phyloP scores from a whole-genome alignment of 2,329 filamentous ascomycete genomes.

The Emmonsiellopsis sp. region DNA sequence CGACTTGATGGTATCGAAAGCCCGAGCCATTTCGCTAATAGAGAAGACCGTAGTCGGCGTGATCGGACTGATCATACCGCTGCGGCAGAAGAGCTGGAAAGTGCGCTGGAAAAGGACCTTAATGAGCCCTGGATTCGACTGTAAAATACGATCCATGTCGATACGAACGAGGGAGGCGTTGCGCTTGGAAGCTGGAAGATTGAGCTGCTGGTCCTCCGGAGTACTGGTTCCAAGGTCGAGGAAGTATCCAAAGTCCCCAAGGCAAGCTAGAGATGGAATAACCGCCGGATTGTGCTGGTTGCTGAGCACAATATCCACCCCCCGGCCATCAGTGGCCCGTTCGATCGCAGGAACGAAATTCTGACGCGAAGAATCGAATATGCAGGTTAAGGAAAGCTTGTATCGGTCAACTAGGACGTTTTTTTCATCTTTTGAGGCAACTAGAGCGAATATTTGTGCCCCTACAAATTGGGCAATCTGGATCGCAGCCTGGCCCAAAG shows the following conservation, averaged over 20 bases:
- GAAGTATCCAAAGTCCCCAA: neutral
- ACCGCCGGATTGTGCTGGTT: neutral
- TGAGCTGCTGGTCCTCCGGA: neutral
- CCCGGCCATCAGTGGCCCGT: constrained; percentile 7
- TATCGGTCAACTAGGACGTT: constrained; percentile 8
- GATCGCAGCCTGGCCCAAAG: constrained; percentile 15
- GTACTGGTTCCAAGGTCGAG: neutral
- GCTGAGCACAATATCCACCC: constrained; percentile 13
- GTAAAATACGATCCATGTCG: constrained; percentile 3
- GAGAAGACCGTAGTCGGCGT: neutral
- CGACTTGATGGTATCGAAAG: neutral
- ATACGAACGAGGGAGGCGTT: neutral
- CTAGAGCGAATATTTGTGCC: constrained; percentile 13
- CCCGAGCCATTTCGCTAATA: neutral
- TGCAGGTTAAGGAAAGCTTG: constrained; percentile 8
- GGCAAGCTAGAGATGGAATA: neutral
- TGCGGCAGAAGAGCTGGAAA: neutral
- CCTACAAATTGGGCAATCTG: constrained; percentile 11
- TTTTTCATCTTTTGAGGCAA: constrained; percentile 9
- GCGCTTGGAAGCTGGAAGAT: neutral
- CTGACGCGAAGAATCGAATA: constrained; percentile 6
- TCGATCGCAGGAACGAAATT: neutral
- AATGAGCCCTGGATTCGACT: constrained; percentile 8
- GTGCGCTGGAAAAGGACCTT: constrained; percentile 3
- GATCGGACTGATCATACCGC: neutral